Conservation (phyloP, 73 alveolate genomes). For the Tetrahymena borealis region DNA sequence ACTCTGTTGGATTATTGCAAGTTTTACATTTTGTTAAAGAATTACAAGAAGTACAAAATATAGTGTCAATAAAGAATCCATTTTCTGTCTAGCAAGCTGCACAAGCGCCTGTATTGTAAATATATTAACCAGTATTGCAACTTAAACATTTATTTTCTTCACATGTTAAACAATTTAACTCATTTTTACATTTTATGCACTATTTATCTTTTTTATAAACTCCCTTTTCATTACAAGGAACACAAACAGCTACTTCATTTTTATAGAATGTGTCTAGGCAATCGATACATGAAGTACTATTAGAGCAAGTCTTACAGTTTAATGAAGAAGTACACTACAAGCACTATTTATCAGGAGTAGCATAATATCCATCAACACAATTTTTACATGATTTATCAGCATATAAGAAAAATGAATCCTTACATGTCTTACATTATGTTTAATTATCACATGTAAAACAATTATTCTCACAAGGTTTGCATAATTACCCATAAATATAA, state of each 20-base stretch:
- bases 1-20: neutral
- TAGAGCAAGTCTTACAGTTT: neutral
- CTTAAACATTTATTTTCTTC: neutral
- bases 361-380: neutral
- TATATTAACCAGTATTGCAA: neutral
- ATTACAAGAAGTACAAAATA: neutral
- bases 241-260: neutral
- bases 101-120: neutral
- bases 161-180: neutral
- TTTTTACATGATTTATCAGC: neutral
- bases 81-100: neutral
- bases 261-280: neutral
- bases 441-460: neutral
- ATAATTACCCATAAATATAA: neutral
- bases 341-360: neutral
- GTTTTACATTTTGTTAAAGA: neutral
- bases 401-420: neutral
- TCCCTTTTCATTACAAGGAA: neutral
- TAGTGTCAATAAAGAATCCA: neutral
- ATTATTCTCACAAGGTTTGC: neutral
- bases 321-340: neutral
- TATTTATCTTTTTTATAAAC: neutral
- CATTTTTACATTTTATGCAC: neutral
- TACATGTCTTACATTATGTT: neutral
- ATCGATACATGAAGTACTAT: neutral